phyloP scores from a whole-genome alignment of 1,284 basidiomycete species.

The Ganoderma sinense region DNA sequence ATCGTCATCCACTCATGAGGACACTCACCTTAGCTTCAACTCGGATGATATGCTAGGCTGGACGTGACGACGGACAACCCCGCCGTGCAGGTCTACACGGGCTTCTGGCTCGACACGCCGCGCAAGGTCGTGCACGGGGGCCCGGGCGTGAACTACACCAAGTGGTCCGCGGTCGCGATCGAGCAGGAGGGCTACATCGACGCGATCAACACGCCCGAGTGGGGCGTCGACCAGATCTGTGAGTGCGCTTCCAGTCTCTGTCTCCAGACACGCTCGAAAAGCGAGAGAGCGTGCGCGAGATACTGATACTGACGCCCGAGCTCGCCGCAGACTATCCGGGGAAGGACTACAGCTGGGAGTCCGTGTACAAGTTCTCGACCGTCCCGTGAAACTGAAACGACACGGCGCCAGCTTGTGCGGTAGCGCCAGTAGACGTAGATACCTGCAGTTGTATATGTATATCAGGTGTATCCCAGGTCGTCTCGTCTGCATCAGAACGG shows the following conservation, averaged over 20 bases:
- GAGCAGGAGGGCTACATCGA: slow-evolving; percentile 64
- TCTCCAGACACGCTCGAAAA: no score
- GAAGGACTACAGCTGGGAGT: slow-evolving; percentile 49
- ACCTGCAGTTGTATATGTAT: background rate
- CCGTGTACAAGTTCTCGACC: slow-evolving; percentile 54
- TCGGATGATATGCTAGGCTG: slow-evolving; percentile 42
- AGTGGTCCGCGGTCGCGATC: slow-evolving; percentile 58
- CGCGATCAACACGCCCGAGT: slow-evolving; percentile 63
- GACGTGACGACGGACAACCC: slow-evolving; percentile 61
- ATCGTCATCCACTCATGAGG: background rate
- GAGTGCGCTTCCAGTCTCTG: no score
- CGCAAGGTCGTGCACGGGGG: slow-evolving; percentile 62
- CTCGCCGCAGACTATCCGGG: slow-evolving; percentile 47
- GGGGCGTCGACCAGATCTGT: slow-evolving; percentile 62
- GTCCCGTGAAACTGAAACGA: slow-evolving; percentile 21
- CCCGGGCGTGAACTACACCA: slow-evolving; percentile 49
- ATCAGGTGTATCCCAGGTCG: no score
- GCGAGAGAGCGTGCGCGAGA: no score
- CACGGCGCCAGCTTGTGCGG: background rate
- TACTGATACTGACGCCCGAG: no score
- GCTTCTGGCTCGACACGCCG: slow-evolving; percentile 52
- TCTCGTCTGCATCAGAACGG: no score
- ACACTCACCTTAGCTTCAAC: background rate
- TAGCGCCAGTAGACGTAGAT: background rate
- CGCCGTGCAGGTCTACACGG: slow-evolving; percentile 57